Evolutionary conservation across 768 basidiomycete species (phyloP), one percentile per base, ranked within the genome.

Genomic region (Imleria badia): DNA sequence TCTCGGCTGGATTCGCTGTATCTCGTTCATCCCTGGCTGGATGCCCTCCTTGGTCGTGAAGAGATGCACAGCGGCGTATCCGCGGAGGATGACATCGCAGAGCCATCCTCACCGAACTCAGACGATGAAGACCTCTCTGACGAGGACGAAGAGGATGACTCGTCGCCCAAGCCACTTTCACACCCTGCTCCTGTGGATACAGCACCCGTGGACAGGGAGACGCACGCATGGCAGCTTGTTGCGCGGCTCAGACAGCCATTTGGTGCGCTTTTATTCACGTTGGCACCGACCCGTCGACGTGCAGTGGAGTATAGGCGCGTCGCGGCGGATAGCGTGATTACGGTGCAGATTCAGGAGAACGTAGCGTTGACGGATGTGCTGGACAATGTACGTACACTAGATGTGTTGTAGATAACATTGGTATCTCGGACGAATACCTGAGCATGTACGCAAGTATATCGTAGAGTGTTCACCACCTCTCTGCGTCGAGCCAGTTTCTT

Each of bases 11-110:
- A 23, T 0, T 9, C 33, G 17, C 29, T 56, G 2, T 54, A 42
- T 33, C 51, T 56, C 5, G 31, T 56, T 31, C 51, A 56, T 13
- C 40, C 55, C 3, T 54, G 55, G 55, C 22, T 56, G 3, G 45
- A 56, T n/a, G 2, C 2, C 11, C 47, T 53, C 30, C 17, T 51
- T 5, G 45, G 26, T 26, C 26, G 26, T 6, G 26, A 26, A 26
- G 26, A 26, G 4, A 26, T 26, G 26, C 26, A 26, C 4, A 26
- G 26, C 26, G 26, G 26, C 26, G 26, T 6, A 26, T 26, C 26
- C 6, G 26, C 26, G 26, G 26, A 26, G 26, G 26, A 26, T 26
- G 26, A 26, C 26, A 26, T 6, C 26, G 26, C 26, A 26, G 26
- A 26, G 26, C 26, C 26, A 26, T 26, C 26, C 26, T 26, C 26